These are phyloP conservation scores for Debaryomycetaceae sp. DNA, from an alignment of 1,139 yeast species.

Conservation along the genomic window DNA sequence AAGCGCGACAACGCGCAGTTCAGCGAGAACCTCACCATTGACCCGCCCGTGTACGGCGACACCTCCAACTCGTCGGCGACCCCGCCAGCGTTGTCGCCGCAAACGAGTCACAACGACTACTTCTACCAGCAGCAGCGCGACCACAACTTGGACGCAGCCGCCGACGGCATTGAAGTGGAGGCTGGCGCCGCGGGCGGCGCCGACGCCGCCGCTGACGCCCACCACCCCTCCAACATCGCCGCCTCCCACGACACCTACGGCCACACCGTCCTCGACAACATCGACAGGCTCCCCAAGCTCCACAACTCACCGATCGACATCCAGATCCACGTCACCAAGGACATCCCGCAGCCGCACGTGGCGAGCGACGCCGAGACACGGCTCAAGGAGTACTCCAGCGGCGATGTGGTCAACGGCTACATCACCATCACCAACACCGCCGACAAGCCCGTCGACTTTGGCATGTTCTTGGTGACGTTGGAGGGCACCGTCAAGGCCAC, in stretches of 20 bases:
- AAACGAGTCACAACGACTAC: constrained; percentile 1
- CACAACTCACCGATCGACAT: constrained; percentile 38
- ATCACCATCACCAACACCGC: constrained; percentile 37
- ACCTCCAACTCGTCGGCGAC: constrained; percentile 25
- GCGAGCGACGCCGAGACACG: constrained; percentile 37
- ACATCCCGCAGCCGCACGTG: constrained; percentile 33
- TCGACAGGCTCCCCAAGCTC: constrained; percentile 35
- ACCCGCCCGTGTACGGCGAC: constrained; percentile 42
- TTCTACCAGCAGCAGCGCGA: constrained; percentile 4
- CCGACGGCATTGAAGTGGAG: constrained; percentile 12
- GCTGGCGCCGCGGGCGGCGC: neutral
- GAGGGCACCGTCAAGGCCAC: constrained; percentile 43
- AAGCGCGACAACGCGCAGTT: constrained; percentile 45
- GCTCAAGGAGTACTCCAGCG: constrained; percentile 41
- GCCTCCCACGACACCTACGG: constrained; percentile 30
- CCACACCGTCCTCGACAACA: constrained; percentile 42
- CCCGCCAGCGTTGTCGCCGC: constrained; percentile 21
- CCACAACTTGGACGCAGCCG: constrained; percentile 10
- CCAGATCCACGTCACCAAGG: constrained; percentile 40
- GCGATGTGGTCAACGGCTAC: constrained; percentile 36
- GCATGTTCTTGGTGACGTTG: constrained; percentile 42
- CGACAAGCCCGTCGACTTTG: constrained; percentile 37
- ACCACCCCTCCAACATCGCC: constrained; percentile 7
- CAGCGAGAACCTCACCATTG: constrained; percentile 29
- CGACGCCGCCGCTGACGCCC: neutral